Percentiles rank a stretch among this genome's conserved stretches.
These are phyloP conservation scores for Vigna angularis DNA, from an alignment of 306 rosid species.

Conservation along the genomic window DNA sequence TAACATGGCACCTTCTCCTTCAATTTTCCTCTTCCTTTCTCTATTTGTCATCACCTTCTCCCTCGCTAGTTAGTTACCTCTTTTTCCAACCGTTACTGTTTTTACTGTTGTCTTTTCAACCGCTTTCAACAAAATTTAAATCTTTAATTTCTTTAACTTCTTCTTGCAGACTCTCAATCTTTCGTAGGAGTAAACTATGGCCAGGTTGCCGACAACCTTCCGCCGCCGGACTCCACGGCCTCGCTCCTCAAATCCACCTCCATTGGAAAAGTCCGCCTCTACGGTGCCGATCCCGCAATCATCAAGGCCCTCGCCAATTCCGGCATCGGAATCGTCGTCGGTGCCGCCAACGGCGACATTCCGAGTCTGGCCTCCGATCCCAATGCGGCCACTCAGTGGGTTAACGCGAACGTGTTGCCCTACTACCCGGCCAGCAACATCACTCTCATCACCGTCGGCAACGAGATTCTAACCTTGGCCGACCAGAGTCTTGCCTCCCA, in stretches of 20 bases:
- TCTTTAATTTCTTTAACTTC: neutral
- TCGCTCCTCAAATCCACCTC: conserved; percentile 73
- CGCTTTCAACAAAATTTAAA: neutral
- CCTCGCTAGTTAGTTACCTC: conserved; percentile 44
- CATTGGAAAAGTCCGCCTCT: conserved; percentile 68
- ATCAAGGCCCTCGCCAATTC: conserved; percentile 71
- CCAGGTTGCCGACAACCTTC: conserved; percentile 77
- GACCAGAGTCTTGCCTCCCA: conserved; percentile 63
- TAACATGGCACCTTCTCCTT: neutral
- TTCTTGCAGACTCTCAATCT: conserved; percentile 75
- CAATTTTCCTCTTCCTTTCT: conserved; percentile 47
- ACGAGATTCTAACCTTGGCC: conserved; percentile 69
- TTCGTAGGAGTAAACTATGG: conserved; percentile 93
- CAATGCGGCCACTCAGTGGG: conserved; percentile 71
- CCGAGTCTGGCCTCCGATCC: conserved; percentile 72
- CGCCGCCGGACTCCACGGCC: conserved; percentile 60
- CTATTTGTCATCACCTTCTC: conserved; percentile 45
- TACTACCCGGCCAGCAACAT: conserved; percentile 77
- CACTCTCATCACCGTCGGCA: conserved; percentile 77
- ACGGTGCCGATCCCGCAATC: conserved; percentile 69
- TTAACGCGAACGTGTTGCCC: conserved; percentile 67
- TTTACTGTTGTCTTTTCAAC: neutral
- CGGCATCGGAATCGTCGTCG: conserved; percentile 69
- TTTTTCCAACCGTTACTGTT: neutral
- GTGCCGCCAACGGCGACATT: conserved; percentile 70